A percentile compares a stretch with the other conserved stretches of the same genome.
Conservation (phyloP, 441 rosid species). For the Hura crepitans region DNA sequence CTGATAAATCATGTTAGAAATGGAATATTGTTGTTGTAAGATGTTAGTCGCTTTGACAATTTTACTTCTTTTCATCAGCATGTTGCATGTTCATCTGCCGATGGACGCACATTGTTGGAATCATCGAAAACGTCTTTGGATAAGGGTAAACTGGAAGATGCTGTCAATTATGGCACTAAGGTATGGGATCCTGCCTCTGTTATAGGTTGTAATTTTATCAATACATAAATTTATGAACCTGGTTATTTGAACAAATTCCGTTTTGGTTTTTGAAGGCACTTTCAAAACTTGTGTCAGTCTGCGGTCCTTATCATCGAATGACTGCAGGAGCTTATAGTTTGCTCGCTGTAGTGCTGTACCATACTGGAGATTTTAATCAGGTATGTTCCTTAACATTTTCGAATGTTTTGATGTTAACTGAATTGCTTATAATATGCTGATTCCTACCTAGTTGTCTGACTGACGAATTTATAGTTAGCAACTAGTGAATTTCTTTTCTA, state of each 20-base stretch:
- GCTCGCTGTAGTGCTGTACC: conserved; percentile 87
- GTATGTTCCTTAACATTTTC: conserved; percentile 38
- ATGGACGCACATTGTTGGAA: conserved; percentile 77
- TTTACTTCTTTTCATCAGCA: conserved; percentile 47
- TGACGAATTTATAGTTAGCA: conserved; percentile 2
- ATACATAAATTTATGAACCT: background rate
- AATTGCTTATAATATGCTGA: background rate
- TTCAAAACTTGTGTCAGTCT: conserved; percentile 73
- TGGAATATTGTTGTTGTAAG: background rate
- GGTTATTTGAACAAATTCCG: conserved; percentile 22
- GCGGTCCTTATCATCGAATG: conserved; percentile 85
- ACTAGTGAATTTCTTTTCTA: background rate
- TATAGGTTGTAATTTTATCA: background rate
- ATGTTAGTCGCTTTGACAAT: conserved; percentile 23
- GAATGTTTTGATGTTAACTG: conserved; percentile 5
- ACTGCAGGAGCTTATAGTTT: conserved; percentile 92
- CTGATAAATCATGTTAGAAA: conserved; percentile 10
- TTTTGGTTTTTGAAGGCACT: conserved; percentile 56
- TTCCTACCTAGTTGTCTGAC: background rate
- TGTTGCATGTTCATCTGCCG: conserved; percentile 81
- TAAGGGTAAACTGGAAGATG: conserved; percentile 86
- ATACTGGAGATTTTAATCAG: conserved; percentile 90
- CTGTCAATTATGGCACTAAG: conserved; percentile 81
- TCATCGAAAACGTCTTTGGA: conserved; percentile 87
- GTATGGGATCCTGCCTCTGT: conserved; percentile 26